Evolutionary conservation across 2,329 filamentous ascomycete species (phyloP).

Genomic region (Zarea fungicola): DNA sequence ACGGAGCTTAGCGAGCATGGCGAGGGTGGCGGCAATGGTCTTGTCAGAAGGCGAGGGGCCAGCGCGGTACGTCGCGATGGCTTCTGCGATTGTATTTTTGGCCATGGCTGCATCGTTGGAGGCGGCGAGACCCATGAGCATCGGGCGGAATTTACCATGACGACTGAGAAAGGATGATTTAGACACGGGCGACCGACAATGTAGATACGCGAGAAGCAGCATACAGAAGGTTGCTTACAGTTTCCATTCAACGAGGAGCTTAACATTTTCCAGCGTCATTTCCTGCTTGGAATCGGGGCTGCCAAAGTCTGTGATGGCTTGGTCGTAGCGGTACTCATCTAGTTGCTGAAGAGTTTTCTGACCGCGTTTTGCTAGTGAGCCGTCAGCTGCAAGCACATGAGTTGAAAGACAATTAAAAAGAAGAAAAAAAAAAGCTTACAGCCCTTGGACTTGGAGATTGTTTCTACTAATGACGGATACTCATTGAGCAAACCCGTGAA

Average conservation of each 20-base stretch:
- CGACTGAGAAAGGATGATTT: constrained; percentile 34
- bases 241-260: constrained; percentile 64
- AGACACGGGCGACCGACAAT: neutral
- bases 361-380: constrained; percentile 38
- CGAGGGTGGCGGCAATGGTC: constrained; percentile 43
- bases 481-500: constrained; percentile 32
- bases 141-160: constrained; percentile 59
- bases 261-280: constrained; percentile 54
- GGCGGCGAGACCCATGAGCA: constrained; percentile 53
- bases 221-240: constrained; percentile 41
- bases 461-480: constrained; percentile 37
- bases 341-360: constrained; percentile 51
- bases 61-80: constrained; percentile 42
- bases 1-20: constrained; percentile 54
- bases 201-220: constrained; percentile 2
- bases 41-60: constrained; percentile 20
- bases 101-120: constrained; percentile 53
- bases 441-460: constrained; percentile 40
- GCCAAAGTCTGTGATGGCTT: constrained; percentile 44
- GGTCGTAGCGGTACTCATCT: constrained; percentile 54
- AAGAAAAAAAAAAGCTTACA: constrained; percentile 31
- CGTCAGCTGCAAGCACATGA: too few species aligned
- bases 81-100: constrained; percentile 44
- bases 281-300: constrained; percentile 25
- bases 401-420: too few species aligned